A percentile compares a stretch with the other conserved stretches of the same genome.
phyloP scores from a whole-genome alignment of 2,329 filamentous ascomycete species.

The Epichloe scottii region DNA sequence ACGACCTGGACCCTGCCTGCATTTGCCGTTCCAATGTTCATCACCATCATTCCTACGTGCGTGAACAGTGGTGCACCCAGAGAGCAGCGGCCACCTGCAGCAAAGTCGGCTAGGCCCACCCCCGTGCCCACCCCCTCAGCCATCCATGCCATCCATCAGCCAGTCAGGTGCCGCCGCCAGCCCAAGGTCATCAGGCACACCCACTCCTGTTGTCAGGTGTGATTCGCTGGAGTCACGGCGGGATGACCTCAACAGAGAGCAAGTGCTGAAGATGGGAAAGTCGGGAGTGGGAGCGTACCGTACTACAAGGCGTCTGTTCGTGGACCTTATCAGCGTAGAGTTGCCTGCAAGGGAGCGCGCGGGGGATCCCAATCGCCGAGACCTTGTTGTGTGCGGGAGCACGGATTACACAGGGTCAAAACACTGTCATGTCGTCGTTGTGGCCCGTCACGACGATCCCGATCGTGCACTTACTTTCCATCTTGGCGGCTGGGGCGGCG shows the following conservation, averaged over 20 bases:
- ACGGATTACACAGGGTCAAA: too few species aligned
- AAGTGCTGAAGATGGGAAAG: not conserved
- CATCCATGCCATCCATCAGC: slow-evolving; percentile 8
- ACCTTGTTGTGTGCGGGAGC: too few species aligned
- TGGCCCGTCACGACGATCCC: too few species aligned
- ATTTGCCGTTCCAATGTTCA: not conserved
- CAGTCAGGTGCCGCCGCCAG: slow-evolving; percentile 13
- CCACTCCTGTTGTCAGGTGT: slow-evolving; percentile 3
- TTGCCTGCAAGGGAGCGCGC: too few species aligned
- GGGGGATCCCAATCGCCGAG: too few species aligned
- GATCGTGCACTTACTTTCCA: too few species aligned
- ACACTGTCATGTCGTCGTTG: too few species aligned
- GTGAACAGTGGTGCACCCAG: not conserved
- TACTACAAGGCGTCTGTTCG: too few species aligned
- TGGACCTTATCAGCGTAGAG: too few species aligned
- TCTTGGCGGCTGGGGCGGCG: too few species aligned
- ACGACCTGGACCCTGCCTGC: not conserved
- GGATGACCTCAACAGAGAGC: slow-evolving; percentile 1
- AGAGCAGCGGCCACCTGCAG: not conserved
- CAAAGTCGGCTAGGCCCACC: not conserved
- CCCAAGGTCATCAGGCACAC: slow-evolving; percentile 14
- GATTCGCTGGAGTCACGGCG: slow-evolving; percentile 5
- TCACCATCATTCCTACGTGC: not conserved
- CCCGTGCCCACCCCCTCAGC: not conserved
- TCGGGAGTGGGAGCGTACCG: not conserved